Evolutionary conservation across 495 filamentous ascomycete genomes (phyloP).

Genomic region (Chaetomium fimeti): DNA sequence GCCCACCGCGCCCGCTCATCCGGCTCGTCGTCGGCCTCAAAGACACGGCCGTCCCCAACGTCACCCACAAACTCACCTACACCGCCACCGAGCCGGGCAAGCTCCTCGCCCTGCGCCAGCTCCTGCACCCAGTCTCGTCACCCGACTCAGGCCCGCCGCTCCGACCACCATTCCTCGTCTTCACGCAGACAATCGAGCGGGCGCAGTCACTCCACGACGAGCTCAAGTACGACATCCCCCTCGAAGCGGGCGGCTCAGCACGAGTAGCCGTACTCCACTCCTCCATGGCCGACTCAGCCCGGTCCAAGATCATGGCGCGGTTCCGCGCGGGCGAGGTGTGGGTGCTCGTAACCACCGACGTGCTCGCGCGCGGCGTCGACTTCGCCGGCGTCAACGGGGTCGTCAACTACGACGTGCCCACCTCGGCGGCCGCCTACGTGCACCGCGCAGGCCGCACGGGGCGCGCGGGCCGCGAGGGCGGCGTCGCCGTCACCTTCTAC

Average conservation of each 20-base stretch:
- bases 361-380: slow-evolving; percentile 86
- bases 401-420: slow-evolving; percentile 95
- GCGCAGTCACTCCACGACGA: slow-evolving; percentile 85
- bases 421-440: slow-evolving; percentile 81
- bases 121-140: slow-evolving; percentile 74
- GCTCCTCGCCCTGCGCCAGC: slow-evolving; percentile 83
- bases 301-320: slow-evolving; percentile 76
- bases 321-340: slow-evolving; percentile 93
- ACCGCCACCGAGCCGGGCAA: slow-evolving; percentile 91
- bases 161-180: slow-evolving; percentile 85
- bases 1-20: slow-evolving; percentile 55
- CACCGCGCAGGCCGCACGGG: slow-evolving; percentile 93
- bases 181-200: slow-evolving; percentile 90
- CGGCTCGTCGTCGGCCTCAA: slow-evolving; percentile 92
- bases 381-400: slow-evolving; percentile 91
- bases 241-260: slow-evolving; percentile 77
- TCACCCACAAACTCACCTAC: slow-evolving; percentile 85
- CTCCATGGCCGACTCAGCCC: slow-evolving; percentile 70
- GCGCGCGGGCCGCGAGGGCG: slow-evolving; percentile 80
- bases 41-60: slow-evolving; percentile 89
- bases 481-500: slow-evolving; percentile 90
- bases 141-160: slow-evolving; percentile 59
- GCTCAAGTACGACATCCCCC: slow-evolving; percentile 89
- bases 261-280: slow-evolving; percentile 91
- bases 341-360: slow-evolving; percentile 93